Conservation (phyloP, 441 rosid species). For the Croton setiger region DNA sequence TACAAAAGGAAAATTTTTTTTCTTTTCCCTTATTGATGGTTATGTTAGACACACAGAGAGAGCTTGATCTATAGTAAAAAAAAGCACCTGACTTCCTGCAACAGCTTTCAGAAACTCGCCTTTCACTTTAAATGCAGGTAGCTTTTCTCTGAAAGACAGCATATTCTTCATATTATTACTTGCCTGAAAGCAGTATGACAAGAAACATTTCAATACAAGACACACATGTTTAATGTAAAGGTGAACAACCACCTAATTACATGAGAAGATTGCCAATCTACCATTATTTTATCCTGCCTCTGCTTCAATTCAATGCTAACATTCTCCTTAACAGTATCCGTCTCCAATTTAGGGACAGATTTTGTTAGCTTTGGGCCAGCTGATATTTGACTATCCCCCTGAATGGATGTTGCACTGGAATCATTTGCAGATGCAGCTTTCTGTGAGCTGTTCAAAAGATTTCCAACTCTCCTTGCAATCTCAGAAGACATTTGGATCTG, state of each 20-base stretch:
- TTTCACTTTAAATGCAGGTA: conserved; percentile 85
- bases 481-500: conserved; percentile 90
- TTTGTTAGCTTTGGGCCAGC: conserved; percentile 30
- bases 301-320: conserved; percentile 63
- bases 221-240: not conserved
- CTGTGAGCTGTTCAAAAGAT: conserved; percentile 59
- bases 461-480: conserved; percentile 77
- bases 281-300: conserved; percentile 69
- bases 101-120: conserved; percentile 71
- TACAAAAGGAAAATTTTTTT: not conserved
- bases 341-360: conserved; percentile 29
- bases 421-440: conserved; percentile 34
- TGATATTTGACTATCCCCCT: conserved; percentile 34
- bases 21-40: conserved; percentile 2
- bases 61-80: conserved; percentile 11
- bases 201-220: conserved; percentile 12
- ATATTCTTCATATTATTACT: conserved; percentile 50
- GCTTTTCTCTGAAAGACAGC: conserved; percentile 71
- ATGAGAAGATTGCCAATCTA: conserved; percentile 19
- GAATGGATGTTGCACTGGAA: conserved; percentile 34
- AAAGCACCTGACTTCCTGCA: conserved; percentile 70
- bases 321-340: conserved; percentile 52
- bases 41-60: not conserved
- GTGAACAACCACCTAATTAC: not conserved
- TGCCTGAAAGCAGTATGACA: conserved; percentile 41